phyloP scores from a whole-genome alignment of 192 early-diverging fungal genomes.

The Phlyctochytrium bullatum region DNA sequence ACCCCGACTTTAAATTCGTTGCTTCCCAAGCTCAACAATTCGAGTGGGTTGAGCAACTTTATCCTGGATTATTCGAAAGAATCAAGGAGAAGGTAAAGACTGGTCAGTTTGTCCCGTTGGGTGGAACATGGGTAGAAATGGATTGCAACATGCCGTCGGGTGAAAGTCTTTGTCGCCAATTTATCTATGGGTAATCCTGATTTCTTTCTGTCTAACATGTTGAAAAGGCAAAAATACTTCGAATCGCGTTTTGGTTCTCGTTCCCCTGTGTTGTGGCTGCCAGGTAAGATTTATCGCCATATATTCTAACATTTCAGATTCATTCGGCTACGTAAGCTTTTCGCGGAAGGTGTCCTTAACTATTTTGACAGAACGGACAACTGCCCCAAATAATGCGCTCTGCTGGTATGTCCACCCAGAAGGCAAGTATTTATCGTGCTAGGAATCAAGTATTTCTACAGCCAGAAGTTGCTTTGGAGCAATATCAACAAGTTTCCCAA shows the following conservation, averaged over 20 bases:
- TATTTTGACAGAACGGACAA: conserved; percentile 17
- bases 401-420: no score
- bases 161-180: conserved; percentile 86
- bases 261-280: conserved; percentile 78
- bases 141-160: conserved; percentile 95
- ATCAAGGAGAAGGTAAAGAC: conserved; percentile 64
- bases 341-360: neutral
- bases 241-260: conserved; percentile 49
- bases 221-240: conserved; percentile 72
- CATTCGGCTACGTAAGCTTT: conserved; percentile 13
- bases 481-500: conserved; percentile 96
- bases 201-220: neutral
- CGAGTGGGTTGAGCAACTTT: conserved; percentile 79
- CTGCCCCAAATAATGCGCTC: conserved; percentile 87
- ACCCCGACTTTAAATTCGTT: conserved; percentile 85
- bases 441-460: conserved; percentile 84
- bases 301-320: conserved; percentile 7
- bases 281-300: conserved; percentile 66
- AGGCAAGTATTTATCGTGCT: no score
- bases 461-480: conserved; percentile 97
- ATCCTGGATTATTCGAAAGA: conserved; percentile 75
- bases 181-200: conserved; percentile 72
- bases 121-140: conserved; percentile 97
- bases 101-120: conserved; percentile 86
- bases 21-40: conserved; percentile 95